Conservation (phyloP, 108 stramenopile genomes). For the Nitzschia inconspicua region DNA sequence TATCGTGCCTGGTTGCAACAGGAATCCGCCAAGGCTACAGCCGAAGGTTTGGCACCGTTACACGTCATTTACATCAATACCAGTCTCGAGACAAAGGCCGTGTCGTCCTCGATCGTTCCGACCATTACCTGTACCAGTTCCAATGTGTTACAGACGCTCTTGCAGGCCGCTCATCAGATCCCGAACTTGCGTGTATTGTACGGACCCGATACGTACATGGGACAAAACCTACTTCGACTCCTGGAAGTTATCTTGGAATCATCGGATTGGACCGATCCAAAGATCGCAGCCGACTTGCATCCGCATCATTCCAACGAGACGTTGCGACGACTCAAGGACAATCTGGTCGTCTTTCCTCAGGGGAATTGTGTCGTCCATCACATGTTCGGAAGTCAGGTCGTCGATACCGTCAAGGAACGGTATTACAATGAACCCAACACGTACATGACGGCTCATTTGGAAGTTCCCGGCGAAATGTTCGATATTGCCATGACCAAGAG, state of each 20-base stretch:
- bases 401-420: constrained; percentile 54
- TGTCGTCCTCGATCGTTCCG: constrained; percentile 71
- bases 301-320: constrained; percentile 53
- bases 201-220: constrained; percentile 98
- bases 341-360: constrained; percentile 68
- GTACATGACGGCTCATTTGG: constrained; percentile 91
- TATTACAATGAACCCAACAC: constrained; percentile 82
- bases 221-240: constrained; percentile 80
- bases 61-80: constrained; percentile 97
- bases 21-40: constrained; percentile 21
- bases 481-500: constrained; percentile 88
- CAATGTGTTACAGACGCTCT: constrained; percentile 88
- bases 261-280: constrained; percentile 61
- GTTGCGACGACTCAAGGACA: constrained; percentile 51
- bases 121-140: constrained; percentile 93
- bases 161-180: constrained; percentile 87
- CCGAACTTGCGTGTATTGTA: constrained; percentile 72
- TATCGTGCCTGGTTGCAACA: constrained; percentile 82
- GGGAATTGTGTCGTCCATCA: constrained; percentile 97
- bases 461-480: constrained; percentile 98
- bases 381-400: constrained; percentile 88
- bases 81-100: constrained; percentile 90
- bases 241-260: constrained; percentile 43
- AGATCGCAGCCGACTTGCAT: constrained; percentile 63
- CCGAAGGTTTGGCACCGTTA: constrained; percentile 42